Percentiles rank a stretch among this genome's conserved stretches.
Conservation (phyloP, 176 grass and related monocot genomes). For the Hyparrhenia diplandra region DNA sequence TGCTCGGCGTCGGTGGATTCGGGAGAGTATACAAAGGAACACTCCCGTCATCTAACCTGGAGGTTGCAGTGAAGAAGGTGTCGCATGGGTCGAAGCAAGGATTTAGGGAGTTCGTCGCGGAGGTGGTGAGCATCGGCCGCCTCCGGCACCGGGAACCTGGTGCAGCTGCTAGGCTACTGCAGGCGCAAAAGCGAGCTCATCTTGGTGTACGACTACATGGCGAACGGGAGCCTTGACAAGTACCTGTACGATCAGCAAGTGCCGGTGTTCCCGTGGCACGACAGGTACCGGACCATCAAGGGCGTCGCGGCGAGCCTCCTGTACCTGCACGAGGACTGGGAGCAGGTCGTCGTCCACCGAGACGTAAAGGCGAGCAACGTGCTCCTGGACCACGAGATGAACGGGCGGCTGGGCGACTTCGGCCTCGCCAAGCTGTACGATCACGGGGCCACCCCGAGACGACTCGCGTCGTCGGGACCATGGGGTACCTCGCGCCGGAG, state of each 20-base stretch:
- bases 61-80: background rate
- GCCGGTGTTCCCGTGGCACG: too few species aligned
- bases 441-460: constrained; percentile 14
- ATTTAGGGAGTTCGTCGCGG: constrained; percentile 24
- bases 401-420: too few species aligned
- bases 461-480: constrained; percentile 40
- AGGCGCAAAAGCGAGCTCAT: constrained; percentile 25
- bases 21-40: too few species aligned
- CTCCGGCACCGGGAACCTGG: constrained; percentile 39
- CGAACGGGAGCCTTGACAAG: constrained; percentile 42
- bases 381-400: too few species aligned
- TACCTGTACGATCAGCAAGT: constrained; percentile 8
- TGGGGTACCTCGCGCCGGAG: constrained; percentile 60
- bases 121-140: constrained; percentile 36
- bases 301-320: too few species aligned
- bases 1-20: too few species aligned
- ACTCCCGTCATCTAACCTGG: background rate
- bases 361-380: too few species aligned
- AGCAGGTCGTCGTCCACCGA: too few species aligned
- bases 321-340: too few species aligned
- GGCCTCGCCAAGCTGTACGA: constrained; percentile 9
- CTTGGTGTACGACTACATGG: constrained; percentile 45
- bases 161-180: constrained; percentile 35
- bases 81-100: constrained; percentile 34
- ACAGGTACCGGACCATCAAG: too few species aligned